phyloP scores from a whole-genome alignment of 78 protist genomes.

The Dictyostelium citrinum region DNA sequence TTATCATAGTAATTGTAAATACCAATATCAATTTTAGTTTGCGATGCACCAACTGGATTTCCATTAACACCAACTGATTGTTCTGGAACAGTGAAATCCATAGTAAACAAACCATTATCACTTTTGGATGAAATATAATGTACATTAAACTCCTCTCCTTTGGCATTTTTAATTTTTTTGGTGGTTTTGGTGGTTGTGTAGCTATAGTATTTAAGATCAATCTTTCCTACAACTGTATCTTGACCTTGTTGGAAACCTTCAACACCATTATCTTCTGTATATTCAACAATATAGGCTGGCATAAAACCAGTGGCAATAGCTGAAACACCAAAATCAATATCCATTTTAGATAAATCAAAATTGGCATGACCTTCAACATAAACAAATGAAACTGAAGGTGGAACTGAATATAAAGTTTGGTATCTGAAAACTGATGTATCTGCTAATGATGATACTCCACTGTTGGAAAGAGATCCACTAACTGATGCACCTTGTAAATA shows the following conservation, averaged over 20 bases:
- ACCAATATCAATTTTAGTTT: not conserved
- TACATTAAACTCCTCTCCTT: not conserved
- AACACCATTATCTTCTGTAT: not conserved
- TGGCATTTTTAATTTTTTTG: not conserved
- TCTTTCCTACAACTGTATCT: not conserved
- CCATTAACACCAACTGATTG: not conserved
- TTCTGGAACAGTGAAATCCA: not conserved
- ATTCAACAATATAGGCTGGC: not conserved
- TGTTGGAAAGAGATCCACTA: not conserved
- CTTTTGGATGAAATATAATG: not conserved
- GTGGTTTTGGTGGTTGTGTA: not conserved
- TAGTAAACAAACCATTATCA: not conserved
- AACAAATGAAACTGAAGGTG: not conserved
- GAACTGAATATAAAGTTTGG: not conserved
- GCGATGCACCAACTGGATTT: not conserved
- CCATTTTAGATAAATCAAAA: not conserved
- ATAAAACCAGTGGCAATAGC: not conserved
- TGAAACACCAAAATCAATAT: not conserved
- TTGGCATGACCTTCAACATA: not conserved
- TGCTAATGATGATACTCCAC: not conserved
- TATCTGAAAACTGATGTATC: not conserved
- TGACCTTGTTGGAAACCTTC: not conserved
- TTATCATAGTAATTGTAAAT: slow-evolving; percentile 1
- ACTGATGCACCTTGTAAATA: not conserved
- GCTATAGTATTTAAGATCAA: not conserved